Percentiles rank a stretch among this genome's conserved stretches.
Evolutionary conservation across 2,329 filamentous ascomycete genomes (phyloP).

Genomic region (Dryadomyces quercus-mongolicae): DNA sequence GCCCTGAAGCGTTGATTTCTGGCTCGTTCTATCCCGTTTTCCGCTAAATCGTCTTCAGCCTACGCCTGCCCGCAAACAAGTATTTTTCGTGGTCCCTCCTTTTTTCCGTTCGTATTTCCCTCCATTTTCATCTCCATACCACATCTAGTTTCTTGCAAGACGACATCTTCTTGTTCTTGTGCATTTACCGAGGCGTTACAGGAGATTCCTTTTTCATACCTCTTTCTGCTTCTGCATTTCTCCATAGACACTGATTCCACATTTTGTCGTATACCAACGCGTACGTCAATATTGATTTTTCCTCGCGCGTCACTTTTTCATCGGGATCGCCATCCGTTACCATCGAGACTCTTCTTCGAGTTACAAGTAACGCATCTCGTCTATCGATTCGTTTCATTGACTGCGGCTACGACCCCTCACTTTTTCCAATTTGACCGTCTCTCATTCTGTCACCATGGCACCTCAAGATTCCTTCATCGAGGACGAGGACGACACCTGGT

Average conservation of each 20-base stretch:
- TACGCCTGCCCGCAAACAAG: not conserved
- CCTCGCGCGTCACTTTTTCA: conserved; percentile 1
- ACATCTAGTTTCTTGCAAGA: not conserved
- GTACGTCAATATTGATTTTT: not conserved
- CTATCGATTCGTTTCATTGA: no score
- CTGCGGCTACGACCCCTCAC: no score
- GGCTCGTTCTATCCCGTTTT: conserved; percentile 3
- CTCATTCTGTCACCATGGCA: conserved; percentile 35
- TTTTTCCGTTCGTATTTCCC: not conserved
- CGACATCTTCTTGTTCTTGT: not conserved
- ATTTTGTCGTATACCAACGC: not conserved
- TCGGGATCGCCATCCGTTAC: not conserved
- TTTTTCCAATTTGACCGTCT: not conserved
- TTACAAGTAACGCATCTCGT: not conserved
- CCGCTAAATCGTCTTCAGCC: conserved; percentile 1
- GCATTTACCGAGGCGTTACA: not conserved
- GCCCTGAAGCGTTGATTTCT: not conserved
- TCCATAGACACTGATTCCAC: not conserved
- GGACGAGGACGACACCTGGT: conserved; percentile 61
- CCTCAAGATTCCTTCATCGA: conserved; percentile 61
- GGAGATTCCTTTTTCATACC: not conserved
- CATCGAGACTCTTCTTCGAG: not conserved
- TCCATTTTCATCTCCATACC: not conserved
- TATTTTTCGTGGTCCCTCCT: not conserved
- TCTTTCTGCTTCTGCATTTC: not conserved